Base-by-base conservation (phyloP, 192 early-diverging fungal genomes). In the Umbelopsis sp. region DNA sequence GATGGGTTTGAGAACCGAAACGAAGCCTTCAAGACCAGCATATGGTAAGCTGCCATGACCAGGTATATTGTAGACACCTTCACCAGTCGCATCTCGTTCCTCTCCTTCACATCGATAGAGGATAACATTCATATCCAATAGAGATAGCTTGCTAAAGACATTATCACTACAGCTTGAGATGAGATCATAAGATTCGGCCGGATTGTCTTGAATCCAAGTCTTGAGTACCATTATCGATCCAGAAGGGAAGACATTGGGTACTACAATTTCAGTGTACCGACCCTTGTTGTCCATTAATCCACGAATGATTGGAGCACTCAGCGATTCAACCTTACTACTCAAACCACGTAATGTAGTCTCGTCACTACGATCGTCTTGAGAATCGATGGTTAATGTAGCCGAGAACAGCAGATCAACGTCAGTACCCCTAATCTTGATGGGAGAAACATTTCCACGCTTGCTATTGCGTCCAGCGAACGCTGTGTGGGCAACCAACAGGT, bases 21-120 rank as follows among this genome's bases (percentile, higher is more conserved):
- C 88, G 72, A 95, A 95, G 1, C 98, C 98, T 83, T 98, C 93
- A 21, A 99, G 72, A 6, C 98, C 98, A 75, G 92, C 93, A 75
- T 97, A 99, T 0, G 92, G 80, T 10, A 98, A 77, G 14, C 77
- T 50, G 0, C 97, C 98, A 74, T 89, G 83, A n/a, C 87, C 89
- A 2, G 98, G 97, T 45, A 99, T 88, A 52, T 97, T 86, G 75
- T 99, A 99, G 9, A 79, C 86, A 21, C 91, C 91, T 71, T 96
- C 88, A 34, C 89, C 93, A 16, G 89, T 90, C 16, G 78, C 32
- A 67, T 98, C 97, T 62, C 81, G 72, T 81, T 99, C 98, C 77
- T 99, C 98, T 0, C 83, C 81, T n/a, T 85, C 90, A 75, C 91
- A 91, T 11, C 97, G 88, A 80, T 95, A 97, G 24, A 99, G 84